Evolutionary conservation across 148 eudicot species (phyloP).

Genomic region (Chenopodium suecicum): DNA sequence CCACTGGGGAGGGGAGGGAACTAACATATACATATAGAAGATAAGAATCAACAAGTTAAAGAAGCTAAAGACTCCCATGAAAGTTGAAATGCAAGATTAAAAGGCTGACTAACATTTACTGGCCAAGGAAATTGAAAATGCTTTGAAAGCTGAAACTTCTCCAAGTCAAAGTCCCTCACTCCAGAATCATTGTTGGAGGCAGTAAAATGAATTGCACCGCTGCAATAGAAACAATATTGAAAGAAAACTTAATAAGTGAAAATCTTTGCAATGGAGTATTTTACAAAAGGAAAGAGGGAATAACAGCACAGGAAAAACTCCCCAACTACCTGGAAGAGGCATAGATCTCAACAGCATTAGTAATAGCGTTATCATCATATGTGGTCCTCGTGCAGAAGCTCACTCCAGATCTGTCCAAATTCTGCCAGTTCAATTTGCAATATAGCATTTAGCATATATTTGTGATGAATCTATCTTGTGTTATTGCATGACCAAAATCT

Average conservation of each 20-base stretch:
- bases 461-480: background rate
- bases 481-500: background rate
- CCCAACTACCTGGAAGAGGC: constrained; percentile 47
- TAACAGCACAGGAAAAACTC: constrained; percentile 9
- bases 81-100: background rate
- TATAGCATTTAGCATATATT: background rate
- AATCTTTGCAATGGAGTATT: too few species aligned
- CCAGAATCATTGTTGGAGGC: constrained; percentile 88
- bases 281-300: background rate
- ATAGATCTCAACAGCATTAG: constrained; percentile 81
- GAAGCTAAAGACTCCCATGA: background rate
- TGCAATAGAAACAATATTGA: constrained; percentile 21
- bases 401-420: constrained; percentile 73
- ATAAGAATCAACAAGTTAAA: background rate
- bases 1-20: too few species aligned
- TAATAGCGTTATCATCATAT: constrained; percentile 83
- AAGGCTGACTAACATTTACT: constrained; percentile 53
- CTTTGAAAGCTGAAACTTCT: constrained; percentile 59
- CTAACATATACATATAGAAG: background rate
- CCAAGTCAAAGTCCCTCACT: constrained; percentile 81
- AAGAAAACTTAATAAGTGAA: background rate
- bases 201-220: constrained; percentile 78
- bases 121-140: constrained; percentile 82
- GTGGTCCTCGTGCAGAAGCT: constrained; percentile 76
- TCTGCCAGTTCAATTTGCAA: constrained; percentile 38